Percentiles rank a stretch among this genome's conserved stretches.
These are phyloP conservation scores for Irpex sp. DNA, from an alignment of 1,284 basidiomycete genomes.

Conservation along the genomic window DNA sequence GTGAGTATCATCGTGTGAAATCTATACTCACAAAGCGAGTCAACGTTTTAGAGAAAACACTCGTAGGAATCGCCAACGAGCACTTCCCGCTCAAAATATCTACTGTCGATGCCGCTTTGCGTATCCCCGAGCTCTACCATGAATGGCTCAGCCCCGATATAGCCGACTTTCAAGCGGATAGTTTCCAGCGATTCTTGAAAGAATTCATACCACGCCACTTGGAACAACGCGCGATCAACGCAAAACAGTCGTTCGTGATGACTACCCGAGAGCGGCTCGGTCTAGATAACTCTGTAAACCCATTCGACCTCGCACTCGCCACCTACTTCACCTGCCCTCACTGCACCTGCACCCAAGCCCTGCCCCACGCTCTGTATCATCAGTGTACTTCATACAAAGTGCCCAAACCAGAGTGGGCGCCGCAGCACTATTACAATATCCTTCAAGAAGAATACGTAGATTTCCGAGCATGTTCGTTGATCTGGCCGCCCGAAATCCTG, in stretches of 20 bases:
- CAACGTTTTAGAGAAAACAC: neutral
- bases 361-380: neutral
- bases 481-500: neutral
- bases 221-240: neutral
- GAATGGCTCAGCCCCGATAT: neutral
- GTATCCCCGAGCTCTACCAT: neutral
- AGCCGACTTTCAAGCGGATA: neutral
- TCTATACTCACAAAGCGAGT: neutral
- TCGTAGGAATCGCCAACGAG: neutral
- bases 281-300: neutral
- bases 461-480: neutral
- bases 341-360: neutral
- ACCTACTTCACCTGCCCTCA: neutral
- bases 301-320: neutral
- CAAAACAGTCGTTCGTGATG: neutral
- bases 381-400: neutral
- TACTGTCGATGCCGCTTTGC: neutral
- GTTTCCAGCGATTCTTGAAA: neutral
- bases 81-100: neutral
- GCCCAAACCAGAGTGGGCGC: neutral
- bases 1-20: neutral
- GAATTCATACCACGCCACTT: neutral
- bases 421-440: neutral
- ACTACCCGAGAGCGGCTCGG: neutral
- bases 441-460: neutral